Evolutionary conservation across 768 basidiomycete genomes (phyloP).

Genomic region (Boletus coccyginus): DNA sequence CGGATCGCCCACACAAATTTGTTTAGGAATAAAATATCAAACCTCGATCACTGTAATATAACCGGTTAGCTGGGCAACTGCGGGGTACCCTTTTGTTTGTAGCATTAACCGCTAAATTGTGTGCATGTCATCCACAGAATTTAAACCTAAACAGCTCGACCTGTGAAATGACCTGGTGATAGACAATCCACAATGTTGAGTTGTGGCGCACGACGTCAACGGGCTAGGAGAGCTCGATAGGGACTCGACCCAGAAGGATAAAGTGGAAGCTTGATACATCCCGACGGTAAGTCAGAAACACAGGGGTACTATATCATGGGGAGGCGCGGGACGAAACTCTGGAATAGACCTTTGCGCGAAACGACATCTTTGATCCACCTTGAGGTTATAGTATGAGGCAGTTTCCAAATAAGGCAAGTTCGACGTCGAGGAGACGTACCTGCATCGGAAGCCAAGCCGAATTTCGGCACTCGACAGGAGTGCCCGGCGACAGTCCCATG

Average conservation of each 20-base stretch:
- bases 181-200: not conserved
- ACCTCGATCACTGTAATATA: slow-evolving; percentile 11
- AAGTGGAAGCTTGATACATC: not conserved
- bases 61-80: not conserved
- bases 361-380: too few species aligned
- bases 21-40: slow-evolving; percentile 14
- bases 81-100: not conserved
- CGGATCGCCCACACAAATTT: slow-evolving; percentile 1
- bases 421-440: slow-evolving; percentile 8
- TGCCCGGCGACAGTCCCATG: not conserved
- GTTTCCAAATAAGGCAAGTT: slow-evolving; percentile 8
- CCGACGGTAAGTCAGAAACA: not conserved
- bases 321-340: too few species aligned
- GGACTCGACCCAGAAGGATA: not conserved
- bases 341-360: not conserved
- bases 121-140: not conserved
- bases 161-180: not conserved
- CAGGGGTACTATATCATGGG: not conserved
- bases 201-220: not conserved
- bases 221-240: not conserved
- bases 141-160: not conserved
- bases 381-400: not conserved
- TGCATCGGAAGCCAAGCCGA: not conserved
- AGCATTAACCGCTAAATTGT: not conserved
- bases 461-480: not conserved